phyloP scores from a whole-genome alignment of 495 filamentous ascomycete species.

The Tuber aestivum region DNA sequence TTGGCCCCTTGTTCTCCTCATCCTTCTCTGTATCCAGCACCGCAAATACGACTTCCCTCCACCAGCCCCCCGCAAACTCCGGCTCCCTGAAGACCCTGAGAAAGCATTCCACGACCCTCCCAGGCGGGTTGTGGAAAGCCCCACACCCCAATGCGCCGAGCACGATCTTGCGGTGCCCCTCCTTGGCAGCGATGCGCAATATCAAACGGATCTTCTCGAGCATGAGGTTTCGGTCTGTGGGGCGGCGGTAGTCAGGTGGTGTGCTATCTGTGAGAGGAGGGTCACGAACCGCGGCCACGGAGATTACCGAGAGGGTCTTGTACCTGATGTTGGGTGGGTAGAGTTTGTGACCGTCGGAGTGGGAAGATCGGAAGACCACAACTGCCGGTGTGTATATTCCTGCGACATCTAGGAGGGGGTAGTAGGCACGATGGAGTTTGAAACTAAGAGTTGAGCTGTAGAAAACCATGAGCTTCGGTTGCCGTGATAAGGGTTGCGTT shows the following conservation, averaged over 20 bases:
- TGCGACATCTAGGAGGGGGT: slow-evolving; percentile 48
- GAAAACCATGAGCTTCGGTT: not conserved
- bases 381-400: slow-evolving; percentile 57
- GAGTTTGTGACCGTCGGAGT: slow-evolving; percentile 45
- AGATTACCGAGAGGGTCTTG: slow-evolving; percentile 48
- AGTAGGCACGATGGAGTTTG: slow-evolving; percentile 49
- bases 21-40: slow-evolving; percentile 48
- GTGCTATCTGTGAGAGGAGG: slow-evolving; percentile 40
- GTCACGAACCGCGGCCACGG: slow-evolving; percentile 50
- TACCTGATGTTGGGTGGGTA: slow-evolving; percentile 43
- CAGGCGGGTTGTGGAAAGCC: slow-evolving; percentile 55
- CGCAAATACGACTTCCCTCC: slow-evolving; percentile 53
- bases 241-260: slow-evolving; percentile 17
- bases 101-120: slow-evolving; percentile 55
- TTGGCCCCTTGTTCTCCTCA: slow-evolving; percentile 14
- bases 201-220: slow-evolving; percentile 56
- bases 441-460: slow-evolving; percentile 51
- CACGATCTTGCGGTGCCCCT: slow-evolving; percentile 53
- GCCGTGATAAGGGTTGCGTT: not conserved
- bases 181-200: slow-evolving; percentile 52
- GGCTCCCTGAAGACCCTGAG: slow-evolving; percentile 52
- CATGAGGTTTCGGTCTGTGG: slow-evolving; percentile 43
- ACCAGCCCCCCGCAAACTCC: slow-evolving; percentile 59
- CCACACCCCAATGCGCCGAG: slow-evolving; percentile 63
- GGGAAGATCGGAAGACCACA: slow-evolving; percentile 51